Evolutionary conservation across 2,329 filamentous ascomycete genomes (phyloP).

Genomic region (Huntiella abstrusa): DNA sequence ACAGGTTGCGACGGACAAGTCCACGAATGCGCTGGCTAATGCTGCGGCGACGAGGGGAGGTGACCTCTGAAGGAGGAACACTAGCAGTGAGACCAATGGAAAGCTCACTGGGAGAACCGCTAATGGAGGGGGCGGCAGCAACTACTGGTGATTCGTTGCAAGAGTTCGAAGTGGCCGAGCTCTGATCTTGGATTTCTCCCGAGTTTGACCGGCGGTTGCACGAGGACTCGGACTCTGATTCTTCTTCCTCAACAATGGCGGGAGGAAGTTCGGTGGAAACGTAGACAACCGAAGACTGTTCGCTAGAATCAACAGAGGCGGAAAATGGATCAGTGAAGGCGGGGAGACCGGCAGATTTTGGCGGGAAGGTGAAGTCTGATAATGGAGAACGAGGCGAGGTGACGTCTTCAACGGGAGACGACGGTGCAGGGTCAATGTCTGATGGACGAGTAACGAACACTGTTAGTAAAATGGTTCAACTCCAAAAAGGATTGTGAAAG

Average conservation of each 20-base stretch:
- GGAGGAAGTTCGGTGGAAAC: constrained; percentile 4
- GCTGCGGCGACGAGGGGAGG: background rate
- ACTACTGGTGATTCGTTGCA: background rate
- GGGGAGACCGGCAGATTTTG: too few species aligned
- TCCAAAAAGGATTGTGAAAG: too few species aligned
- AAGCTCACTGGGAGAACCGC: constrained; percentile 1
- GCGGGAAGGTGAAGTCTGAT: too few species aligned
- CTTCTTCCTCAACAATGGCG: constrained; percentile 7
- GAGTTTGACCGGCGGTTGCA: constrained; percentile 3
- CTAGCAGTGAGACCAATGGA: background rate
- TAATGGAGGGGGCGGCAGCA: background rate
- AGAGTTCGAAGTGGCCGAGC: constrained; percentile 6
- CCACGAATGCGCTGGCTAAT: background rate
- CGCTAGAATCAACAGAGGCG: background rate
- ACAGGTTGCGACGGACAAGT: background rate
- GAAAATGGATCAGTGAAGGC: too few species aligned
- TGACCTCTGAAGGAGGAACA: background rate
- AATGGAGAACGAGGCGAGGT: constrained; percentile 4
- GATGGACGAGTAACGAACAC: background rate
- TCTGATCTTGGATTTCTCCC: constrained; percentile 8
- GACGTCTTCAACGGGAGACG: background rate
- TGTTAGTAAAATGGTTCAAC: too few species aligned
- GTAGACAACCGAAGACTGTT: constrained; percentile 1
- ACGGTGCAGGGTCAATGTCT: constrained; percentile 3
- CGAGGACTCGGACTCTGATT: constrained; percentile 7